phyloP scores from a whole-genome alignment of 2,329 filamentous ascomycete genomes.

The Thelonectria discophora region DNA sequence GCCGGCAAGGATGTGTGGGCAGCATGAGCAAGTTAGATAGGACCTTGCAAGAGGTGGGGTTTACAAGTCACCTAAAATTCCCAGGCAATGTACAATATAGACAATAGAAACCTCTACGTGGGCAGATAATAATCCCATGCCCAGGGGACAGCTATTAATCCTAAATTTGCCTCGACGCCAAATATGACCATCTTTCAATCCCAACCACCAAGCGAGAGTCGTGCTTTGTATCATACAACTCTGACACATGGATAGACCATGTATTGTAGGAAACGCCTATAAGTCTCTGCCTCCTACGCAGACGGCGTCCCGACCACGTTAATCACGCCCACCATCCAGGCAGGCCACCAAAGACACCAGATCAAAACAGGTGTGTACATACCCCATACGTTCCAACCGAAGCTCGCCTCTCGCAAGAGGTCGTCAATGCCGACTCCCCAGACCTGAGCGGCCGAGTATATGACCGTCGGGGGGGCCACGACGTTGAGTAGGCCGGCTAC shows the following conservation, averaged over 20 bases:
- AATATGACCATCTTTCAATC: neutral
- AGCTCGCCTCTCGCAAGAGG: conserved; percentile 77
- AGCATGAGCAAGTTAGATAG: conserved; percentile 58
- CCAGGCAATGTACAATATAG: conserved; percentile 42
- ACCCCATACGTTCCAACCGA: conserved; percentile 89
- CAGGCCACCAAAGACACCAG: conserved; percentile 97
- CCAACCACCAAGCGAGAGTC: neutral
- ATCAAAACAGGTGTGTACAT: conserved; percentile 89
- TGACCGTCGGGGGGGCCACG: conserved; percentile 69
- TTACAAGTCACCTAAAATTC: conserved; percentile 30
- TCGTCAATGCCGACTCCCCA: conserved; percentile 57
- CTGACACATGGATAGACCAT: neutral
- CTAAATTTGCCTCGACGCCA: conserved; percentile 24
- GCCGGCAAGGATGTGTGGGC: conserved; percentile 97
- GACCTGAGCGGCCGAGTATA: conserved; percentile 56
- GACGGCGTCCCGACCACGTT: conserved; percentile 57
- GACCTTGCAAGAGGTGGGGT: conserved; percentile 11
- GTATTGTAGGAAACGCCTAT: neutral
- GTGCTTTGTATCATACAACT: conserved; percentile 7
- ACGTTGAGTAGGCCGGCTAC: conserved; percentile 64
- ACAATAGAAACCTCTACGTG: conserved; percentile 39
- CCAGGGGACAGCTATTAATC: conserved; percentile 37
- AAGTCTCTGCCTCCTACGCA: conserved; percentile 14
- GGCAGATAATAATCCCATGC: conserved; percentile 34
- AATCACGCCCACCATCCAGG: conserved; percentile 76